Evolutionary conservation across 2,329 filamentous ascomycete species (phyloP).

Genomic region (Xylariales sp.): DNA sequence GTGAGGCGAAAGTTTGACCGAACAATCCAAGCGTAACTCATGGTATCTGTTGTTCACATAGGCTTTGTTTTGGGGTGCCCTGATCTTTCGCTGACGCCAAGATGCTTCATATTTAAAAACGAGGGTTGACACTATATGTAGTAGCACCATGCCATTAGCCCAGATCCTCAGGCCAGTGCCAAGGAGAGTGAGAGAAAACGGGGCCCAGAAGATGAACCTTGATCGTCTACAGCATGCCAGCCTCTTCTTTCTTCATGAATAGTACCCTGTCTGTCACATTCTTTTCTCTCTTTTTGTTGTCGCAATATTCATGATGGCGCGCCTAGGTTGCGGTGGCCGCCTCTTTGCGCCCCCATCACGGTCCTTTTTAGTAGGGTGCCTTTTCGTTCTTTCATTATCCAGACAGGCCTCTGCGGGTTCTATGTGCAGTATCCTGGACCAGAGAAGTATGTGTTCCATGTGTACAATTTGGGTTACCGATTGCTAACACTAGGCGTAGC

Average conservation of each 20-base stretch:
- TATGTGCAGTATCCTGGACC: conserved; percentile 35
- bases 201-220: neutral
- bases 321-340: conserved; percentile 8
- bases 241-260: conserved; percentile 12
- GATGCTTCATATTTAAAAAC: conserved; percentile 14
- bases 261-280: neutral
- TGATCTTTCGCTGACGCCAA: conserved; percentile 22
- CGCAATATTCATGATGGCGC: conserved; percentile 18
- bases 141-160: conserved; percentile 1
- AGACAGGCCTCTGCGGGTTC: conserved; percentile 23
- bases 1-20: neutral
- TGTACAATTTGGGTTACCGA: conserved; percentile 25
- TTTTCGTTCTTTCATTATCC: conserved; percentile 15
- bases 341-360: conserved; percentile 8
- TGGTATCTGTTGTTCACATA: neutral
- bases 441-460: conserved; percentile 36
- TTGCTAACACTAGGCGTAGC: conserved; percentile 25
- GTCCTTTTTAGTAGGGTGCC: conserved; percentile 11
- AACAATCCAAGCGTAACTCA: neutral
- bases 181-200: conserved; percentile 9
- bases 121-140: conserved; percentile 11
- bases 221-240: neutral
- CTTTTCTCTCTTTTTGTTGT: conserved; percentile 1
- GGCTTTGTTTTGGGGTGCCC: neutral
- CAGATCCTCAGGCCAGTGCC: neutral